Conservation (phyloP, 164 flowering plant species). For the Chimonanthus salicifolius region DNA sequence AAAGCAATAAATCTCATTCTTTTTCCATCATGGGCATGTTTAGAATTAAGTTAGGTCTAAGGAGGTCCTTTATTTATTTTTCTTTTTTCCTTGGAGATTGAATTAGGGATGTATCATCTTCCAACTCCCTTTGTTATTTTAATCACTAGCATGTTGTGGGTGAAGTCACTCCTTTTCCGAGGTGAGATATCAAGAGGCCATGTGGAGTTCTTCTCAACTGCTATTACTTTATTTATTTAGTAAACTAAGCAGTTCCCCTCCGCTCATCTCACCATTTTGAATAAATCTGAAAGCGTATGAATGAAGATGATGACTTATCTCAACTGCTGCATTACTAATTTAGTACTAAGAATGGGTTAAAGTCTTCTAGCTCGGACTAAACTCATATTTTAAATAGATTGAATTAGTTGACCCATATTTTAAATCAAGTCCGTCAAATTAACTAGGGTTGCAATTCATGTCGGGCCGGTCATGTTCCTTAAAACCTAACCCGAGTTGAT, state of each 20-base stretch:
- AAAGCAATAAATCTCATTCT: neutral
- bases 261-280: slow-evolving; percentile 4
- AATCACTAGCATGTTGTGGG: neutral
- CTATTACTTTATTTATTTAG: neutral
- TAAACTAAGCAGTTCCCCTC: slow-evolving; percentile 5
- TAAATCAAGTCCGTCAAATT: no score
- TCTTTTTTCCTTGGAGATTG: neutral
- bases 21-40: neutral
- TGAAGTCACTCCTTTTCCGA: slow-evolving; percentile 5
- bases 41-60: neutral
- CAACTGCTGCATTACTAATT: neutral
- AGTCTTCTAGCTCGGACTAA: neutral
- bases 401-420: no score
- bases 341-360: neutral
- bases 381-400: neutral
- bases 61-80: neutral
- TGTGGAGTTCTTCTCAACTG: neutral
- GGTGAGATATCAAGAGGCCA: neutral
- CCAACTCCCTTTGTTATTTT: neutral
- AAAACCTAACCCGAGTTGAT: neutral
- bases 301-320: neutral
- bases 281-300: neutral
- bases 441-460: neutral
- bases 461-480: neutral
- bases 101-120: neutral